Evolutionary conservation across 2,329 filamentous ascomycete genomes (phyloP), one percentile per base, ranked within the genome.

Genomic region (Exophiala xenobiotica): DNA sequence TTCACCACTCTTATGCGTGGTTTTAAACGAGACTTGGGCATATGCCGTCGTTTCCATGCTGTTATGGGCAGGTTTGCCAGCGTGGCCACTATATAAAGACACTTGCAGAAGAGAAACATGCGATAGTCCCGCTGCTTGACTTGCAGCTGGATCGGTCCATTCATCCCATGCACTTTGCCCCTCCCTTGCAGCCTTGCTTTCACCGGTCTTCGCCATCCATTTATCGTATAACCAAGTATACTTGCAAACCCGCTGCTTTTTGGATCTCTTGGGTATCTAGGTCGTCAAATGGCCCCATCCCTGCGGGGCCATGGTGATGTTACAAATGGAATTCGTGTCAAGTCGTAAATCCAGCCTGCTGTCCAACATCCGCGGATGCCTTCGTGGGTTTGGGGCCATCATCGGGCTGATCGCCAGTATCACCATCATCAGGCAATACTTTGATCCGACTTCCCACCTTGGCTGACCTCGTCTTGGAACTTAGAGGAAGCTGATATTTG

Each of bases 401-500:
- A 9, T 27, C 54, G 9, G 31, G 42, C 8, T 49, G 59, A 20
- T 55, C 55, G 23, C 58, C 53, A 19, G 62, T 60, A 29, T 67
- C 69, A n/a, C n/a, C n/a, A 29, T 68, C 62, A 46, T 68, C 63
- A 2, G 73, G 72, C 6, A 67, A 58, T 1, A 74, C 67, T 29
- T 65, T 68, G 40, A 73, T 61, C 33, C 66, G 73, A 31, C 70
- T 70, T 49, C 68, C 73, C 54, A 75, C 59, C 65, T 74, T 63
- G 2, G 78, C 77, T n/a, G 74, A 79, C 60, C 77, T 72, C 35
- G 72, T 72, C 12, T 74, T 71, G 3, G 78, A 79, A 53, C 75
- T 80, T 48, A 86, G 70, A 6, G 82, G 82, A 3, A 85, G 70
- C 56, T 81, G 77, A 64, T 99, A 99, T 65, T 91, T 90, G 61